Evolutionary conservation across 2,329 filamentous ascomycete genomes (phyloP), one percentile per base, ranked within the genome.

Genomic region (Colletotrichum spaethianum): DNA sequence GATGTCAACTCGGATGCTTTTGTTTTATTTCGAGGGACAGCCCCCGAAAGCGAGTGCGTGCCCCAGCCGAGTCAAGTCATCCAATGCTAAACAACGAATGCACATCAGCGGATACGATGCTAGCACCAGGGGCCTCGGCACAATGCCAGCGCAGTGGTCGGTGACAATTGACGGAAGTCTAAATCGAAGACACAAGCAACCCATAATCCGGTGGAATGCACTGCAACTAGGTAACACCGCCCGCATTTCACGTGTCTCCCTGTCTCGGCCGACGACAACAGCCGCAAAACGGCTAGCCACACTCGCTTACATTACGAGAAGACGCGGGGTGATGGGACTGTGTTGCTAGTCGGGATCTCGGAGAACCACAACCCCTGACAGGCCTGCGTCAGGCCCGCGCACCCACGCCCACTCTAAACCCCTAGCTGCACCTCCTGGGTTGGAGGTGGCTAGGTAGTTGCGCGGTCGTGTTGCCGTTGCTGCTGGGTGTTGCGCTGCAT

Each of bases 301-400:
- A 61, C 12, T 55, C 33, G 48, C 46, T 16, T n/a, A 48, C 44
- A 52, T 33, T 42, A 31, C 23, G 50, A 64, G 28, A 72, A 59
- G 66, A 72, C 70, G 65, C 66, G 70, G 70, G 70, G 70, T 69
- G 70, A 42, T 31, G 26, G 46, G 38, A 61, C 48, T 60, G 44
- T 33, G 48, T 72, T 48, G 52, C 59, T 69, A 70, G 70, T 63
- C 65, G 55, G 70, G 52, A 60, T 72, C 65, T 72, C 64, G 70
- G 70, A 53, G 70, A 72, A 63, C 64, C 52, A 60, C 11, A 42
- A 48, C 70, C 70, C 70, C 70, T 70, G 70, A 72, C 70, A 69
- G 63, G 70, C 70, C 65, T 65, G 31, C 53, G 44, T 63, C 65
- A 69, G 57, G 64, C 69, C 68, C 68, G 48, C 64, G 64, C 68